phyloP scores from a whole-genome alignment of 148 eudicot genomes.

The Fallopia convolvulus region DNA sequence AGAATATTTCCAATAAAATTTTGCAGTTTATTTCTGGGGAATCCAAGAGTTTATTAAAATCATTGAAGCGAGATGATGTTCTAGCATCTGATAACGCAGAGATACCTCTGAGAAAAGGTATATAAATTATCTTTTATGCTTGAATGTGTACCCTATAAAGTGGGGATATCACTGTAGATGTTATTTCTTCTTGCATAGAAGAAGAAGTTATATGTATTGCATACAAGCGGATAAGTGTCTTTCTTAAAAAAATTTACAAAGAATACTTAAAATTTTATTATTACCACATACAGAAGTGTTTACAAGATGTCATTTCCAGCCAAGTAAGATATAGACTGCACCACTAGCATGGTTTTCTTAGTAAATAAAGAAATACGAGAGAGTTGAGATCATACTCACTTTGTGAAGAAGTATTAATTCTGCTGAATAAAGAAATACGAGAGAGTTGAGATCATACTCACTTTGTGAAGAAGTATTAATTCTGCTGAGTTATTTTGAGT shows the following conservation, averaged over 20 bases:
- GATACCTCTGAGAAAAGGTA: slow-evolving; percentile 72
- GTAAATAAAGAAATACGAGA: background rate
- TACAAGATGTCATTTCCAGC: too few relatives aligned
- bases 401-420: background rate
- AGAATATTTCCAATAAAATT: background rate
- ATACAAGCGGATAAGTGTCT: too few relatives aligned
- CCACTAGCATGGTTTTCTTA: background rate
- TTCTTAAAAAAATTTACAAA: too few relatives aligned
- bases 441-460: background rate
- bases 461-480: too few relatives aligned
- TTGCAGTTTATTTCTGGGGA: slow-evolving; percentile 67
- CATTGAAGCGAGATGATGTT: slow-evolving; percentile 38
- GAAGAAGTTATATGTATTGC: too few relatives aligned
- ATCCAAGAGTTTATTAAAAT: slow-evolving; percentile 55
- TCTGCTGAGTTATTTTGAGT: too few relatives aligned
- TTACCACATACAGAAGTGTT: too few relatives aligned
- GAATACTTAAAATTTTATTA: too few relatives aligned
- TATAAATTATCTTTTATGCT: too few relatives aligned
- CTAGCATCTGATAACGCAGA: slow-evolving; percentile 42
- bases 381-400: background rate
- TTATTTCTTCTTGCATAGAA: too few relatives aligned
- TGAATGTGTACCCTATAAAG: background rate
- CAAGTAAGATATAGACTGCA: too few relatives aligned
- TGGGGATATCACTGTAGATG: background rate
- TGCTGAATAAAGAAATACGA: background rate